Evolutionary conservation across 192 early-diverging fungal genomes (phyloP).

Genomic region (Linnemannia zychae): DNA sequence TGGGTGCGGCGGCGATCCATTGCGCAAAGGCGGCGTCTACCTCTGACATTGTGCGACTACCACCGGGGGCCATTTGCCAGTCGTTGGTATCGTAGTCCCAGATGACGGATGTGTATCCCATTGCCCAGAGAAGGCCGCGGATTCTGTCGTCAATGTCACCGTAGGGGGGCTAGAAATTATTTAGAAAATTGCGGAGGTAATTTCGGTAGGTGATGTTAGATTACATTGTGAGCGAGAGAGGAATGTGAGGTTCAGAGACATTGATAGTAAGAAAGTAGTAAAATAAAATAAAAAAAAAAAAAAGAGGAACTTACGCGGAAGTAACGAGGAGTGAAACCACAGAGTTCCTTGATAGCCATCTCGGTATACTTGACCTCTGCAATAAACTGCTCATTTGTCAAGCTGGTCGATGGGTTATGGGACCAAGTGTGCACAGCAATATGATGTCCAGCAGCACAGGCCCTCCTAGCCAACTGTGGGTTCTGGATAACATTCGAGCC

Average conservation of each 20-base stretch:
- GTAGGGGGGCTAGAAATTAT: conserved; percentile 38
- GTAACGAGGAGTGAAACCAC: conserved; percentile 61
- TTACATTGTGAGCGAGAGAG: neutral
- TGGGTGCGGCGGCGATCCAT: conserved; percentile 59
- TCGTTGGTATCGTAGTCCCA: conserved; percentile 70
- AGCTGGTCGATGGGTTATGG: conserved; percentile 68
- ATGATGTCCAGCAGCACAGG: conserved; percentile 51
- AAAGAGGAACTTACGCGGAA: conserved; percentile 49
- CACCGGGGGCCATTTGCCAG: conserved; percentile 55
- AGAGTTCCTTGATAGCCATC: conserved; percentile 65
- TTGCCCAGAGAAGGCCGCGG: conserved; percentile 31
- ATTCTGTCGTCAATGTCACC: conserved; percentile 42
- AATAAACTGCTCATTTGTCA: conserved; percentile 76
- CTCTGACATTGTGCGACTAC: conserved; percentile 29
- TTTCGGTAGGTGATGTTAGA: neutral
- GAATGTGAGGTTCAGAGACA: neutral
- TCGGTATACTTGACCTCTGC: conserved; percentile 78
- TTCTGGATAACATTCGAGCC: conserved; percentile 59
- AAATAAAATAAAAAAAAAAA: conserved; percentile 2
- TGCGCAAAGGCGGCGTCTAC: conserved; percentile 52
- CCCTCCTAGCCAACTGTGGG: conserved; percentile 56
- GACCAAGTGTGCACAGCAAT: conserved; percentile 63
- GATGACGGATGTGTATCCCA: conserved; percentile 64
- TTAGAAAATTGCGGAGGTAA: neutral
- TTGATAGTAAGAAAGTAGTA: neutral